Base-by-base conservation (phyloP, 768 basidiomycete genomes). In the Porphyrellus cyaneotinctus region DNA sequence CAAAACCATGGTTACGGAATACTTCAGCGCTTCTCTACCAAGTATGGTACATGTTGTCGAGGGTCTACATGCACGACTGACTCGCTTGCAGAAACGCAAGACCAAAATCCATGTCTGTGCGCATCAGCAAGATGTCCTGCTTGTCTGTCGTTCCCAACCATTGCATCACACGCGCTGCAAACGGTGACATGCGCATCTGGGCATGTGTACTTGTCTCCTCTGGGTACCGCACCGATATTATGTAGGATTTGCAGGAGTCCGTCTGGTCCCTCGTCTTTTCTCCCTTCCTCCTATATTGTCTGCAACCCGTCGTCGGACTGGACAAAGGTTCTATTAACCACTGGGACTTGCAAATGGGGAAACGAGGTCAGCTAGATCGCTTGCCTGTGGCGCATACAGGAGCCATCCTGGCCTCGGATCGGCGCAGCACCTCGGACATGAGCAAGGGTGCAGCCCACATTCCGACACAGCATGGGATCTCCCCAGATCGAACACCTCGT, bases 171-270 rank as follows among this genome's bases (percentile, higher is more conserved):
- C 88, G 85, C 18, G 88, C 88, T 30, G 84, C 87, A 10, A 89
- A 91, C 62, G 88, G 87, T 2, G 83, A 89, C 61, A 69, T 91
- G 67, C 84, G 88, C 44, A 78, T 90, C 33, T 91, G 89, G 89
- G 88, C 89, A 60, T 49, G 79, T 69, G 17, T 35, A 2, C 14
- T 14, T 5, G n/a, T 6, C 9, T 23, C 18, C 20, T 31, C 0
- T 7, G 30, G 18, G 18, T 41, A 28, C 38, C 46, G 20, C 33
- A 22, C 56, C 52, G 39, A 55, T 15, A 24, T 57, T 41, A 36
- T 13, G 30, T 48, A 88, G 88, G 88, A 91, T 64, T 68, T 90
- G n/a, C 78, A 88, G 51, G 84, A 87, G 0, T 78, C 83, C 5
- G 81, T 91, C 36, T 78, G 88, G 14, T 79, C 82, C 5, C 74